These are phyloP conservation scores for Penicillium atrosanguineum DNA, from an alignment of 495 filamentous ascomycete genomes.

Conservation along the genomic window DNA sequence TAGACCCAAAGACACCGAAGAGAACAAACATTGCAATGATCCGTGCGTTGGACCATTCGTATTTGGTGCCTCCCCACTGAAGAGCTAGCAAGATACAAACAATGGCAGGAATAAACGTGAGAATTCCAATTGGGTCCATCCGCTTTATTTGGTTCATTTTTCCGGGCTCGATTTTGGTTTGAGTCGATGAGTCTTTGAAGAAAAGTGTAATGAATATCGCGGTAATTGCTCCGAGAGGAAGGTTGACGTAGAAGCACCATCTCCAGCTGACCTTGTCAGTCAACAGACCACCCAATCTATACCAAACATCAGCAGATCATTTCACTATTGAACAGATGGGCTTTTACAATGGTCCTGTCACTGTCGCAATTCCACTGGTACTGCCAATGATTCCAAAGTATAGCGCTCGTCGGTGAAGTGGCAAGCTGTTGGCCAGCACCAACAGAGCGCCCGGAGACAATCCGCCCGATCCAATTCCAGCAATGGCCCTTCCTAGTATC, in stretches of 20 bases:
- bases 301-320: not conserved
- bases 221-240: slow-evolving; percentile 67
- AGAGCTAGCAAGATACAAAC: slow-evolving; percentile 72
- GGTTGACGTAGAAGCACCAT: slow-evolving; percentile 64
- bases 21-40: slow-evolving; percentile 70
- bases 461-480: slow-evolving; percentile 77
- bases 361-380: slow-evolving; percentile 76
- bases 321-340: not conserved
- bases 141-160: slow-evolving; percentile 47
- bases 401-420: slow-evolving; percentile 65
- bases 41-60: slow-evolving; percentile 60
- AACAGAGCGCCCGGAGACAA: slow-evolving; percentile 79
- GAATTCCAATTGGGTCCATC: slow-evolving; percentile 66
- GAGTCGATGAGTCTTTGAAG: slow-evolving; percentile 53
- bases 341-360: slow-evolving; percentile 66
- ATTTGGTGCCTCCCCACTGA: slow-evolving; percentile 78
- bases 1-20: slow-evolving; percentile 57
- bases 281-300: slow-evolving; percentile 50
- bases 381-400: slow-evolving; percentile 74
- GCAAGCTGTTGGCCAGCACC: slow-evolving; percentile 76
- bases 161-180: slow-evolving; percentile 35
- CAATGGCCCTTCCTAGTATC: slow-evolving; percentile 81
- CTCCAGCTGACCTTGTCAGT: slow-evolving; percentile 60
- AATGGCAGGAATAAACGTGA: slow-evolving; percentile 68
- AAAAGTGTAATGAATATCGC: slow-evolving; percentile 56